Evolutionary conservation across 495 filamentous ascomycete species (phyloP).

Genomic region (Lasiosphaeriaceae sp.): DNA sequence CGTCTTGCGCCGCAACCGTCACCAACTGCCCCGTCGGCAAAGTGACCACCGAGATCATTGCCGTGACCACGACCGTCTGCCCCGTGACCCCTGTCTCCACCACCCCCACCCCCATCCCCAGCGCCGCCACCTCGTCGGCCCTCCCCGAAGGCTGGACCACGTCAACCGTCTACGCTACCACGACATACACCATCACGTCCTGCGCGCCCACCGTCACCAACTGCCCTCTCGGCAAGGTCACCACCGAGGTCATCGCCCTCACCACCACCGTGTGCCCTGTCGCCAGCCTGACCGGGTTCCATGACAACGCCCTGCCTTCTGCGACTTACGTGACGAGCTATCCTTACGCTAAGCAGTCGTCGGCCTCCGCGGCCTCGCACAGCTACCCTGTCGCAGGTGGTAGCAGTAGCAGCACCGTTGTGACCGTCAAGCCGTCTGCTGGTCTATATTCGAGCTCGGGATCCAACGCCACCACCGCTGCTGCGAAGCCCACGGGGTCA

Average conservation of each 20-base stretch:
- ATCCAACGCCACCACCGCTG: background rate
- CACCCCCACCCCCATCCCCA: constrained; percentile 8
- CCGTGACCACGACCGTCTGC: constrained; percentile 40
- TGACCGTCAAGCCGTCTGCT: constrained; percentile 3
- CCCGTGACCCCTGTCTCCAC: constrained; percentile 31
- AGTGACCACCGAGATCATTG: constrained; percentile 34
- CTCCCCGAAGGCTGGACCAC: constrained; percentile 39
- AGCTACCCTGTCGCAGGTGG: background rate
- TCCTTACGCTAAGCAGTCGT: constrained; percentile 14
- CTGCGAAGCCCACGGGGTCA: too few species aligned
- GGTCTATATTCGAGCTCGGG: too few species aligned
- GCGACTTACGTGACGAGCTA: constrained; percentile 47
- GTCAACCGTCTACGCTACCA: constrained; percentile 58
- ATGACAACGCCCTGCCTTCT: constrained; percentile 12
- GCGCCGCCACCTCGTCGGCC: constrained; percentile 3
- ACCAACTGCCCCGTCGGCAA: constrained; percentile 45
- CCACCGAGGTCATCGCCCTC: constrained; percentile 53
- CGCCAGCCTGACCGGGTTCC: constrained; percentile 5
- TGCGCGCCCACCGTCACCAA: constrained; percentile 56
- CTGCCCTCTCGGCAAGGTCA: constrained; percentile 56
- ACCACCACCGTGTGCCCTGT: constrained; percentile 60
- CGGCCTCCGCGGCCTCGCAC: background rate
- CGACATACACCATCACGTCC: constrained; percentile 53
- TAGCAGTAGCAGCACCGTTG: constrained; percentile 3
- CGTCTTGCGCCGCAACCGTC: constrained; percentile 55